These are phyloP conservation scores for Saxophila tyrrhenica DNA, from an alignment of 495 filamentous ascomycete genomes.

Conservation along the genomic window DNA sequence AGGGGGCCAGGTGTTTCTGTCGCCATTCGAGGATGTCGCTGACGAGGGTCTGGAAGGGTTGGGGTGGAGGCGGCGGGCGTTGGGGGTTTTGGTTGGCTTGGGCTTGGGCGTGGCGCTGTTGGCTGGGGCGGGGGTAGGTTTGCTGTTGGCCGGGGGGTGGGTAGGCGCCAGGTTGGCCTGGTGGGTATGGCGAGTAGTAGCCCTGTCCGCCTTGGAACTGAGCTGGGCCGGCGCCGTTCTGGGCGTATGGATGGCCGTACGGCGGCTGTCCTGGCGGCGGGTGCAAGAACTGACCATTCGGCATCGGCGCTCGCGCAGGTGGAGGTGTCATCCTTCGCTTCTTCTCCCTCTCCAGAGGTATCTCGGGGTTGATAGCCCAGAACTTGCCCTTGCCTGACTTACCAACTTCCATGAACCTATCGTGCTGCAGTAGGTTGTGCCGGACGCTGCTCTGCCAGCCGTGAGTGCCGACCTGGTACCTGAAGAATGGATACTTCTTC, in stretches of 20 bases:
- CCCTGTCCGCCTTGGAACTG: not conserved
- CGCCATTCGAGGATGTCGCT: not conserved
- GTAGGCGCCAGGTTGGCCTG: not conserved
- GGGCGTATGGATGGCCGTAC: constrained; percentile 1
- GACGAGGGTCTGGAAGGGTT: not conserved
- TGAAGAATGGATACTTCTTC: constrained; percentile 80
- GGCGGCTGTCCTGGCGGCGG: not conserved
- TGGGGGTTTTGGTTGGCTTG: not conserved
- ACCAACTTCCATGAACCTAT: constrained; percentile 77
- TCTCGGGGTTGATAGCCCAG: constrained; percentile 27
- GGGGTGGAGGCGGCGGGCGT: not conserved
- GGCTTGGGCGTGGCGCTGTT: not conserved
- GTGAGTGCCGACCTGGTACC: constrained; percentile 64
- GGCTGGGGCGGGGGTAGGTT: not conserved
- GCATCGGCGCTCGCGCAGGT: constrained; percentile 1
- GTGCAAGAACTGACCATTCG: not conserved
- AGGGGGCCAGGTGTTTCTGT: not conserved
- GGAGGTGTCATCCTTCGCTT: constrained; percentile 23
- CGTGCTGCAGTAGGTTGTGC: constrained; percentile 84
- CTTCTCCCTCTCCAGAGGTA: constrained; percentile 30
- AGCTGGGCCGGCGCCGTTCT: not conserved
- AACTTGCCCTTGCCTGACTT: constrained; percentile 31
- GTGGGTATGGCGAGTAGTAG: not conserved
- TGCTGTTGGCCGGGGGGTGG: not conserved
- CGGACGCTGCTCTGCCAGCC: constrained; percentile 97